Base-by-base conservation (phyloP, 2,329 filamentous ascomycete genomes). In the Leptographium wingfieldii region DNA sequence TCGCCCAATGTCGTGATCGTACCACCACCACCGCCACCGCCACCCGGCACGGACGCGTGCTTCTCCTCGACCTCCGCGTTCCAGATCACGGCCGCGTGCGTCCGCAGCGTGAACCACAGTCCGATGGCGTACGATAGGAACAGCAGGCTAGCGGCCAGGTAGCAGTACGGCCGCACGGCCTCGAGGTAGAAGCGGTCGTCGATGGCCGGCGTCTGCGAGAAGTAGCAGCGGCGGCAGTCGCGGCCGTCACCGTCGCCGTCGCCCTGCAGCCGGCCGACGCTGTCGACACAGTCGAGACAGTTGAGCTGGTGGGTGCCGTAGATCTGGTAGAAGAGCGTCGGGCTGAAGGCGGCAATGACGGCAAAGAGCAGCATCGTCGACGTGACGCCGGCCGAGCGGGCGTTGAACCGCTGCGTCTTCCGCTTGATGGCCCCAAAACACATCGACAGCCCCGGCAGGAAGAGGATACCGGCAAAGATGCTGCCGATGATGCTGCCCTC, bases 311-410 rank as follows among this genome's bases (percentile, higher is more conserved):
- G 94, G 56, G 91, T 96, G 66, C 94, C 95, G 72, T 97, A 97
- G 64, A 99, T 96, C 69, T 99, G 92, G 73, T 97, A 99, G 74
- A 99, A 99, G 16, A 99, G 76, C 0, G 94, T 99, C 3, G 94
- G 94, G 0, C 92, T 88, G 72, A 99, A 99, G 10, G 92, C 90
- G 63, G 89, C 92, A 66, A 99, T 94, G 48, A 95, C 88, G 29
- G 94, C 92, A 70, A 99, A 99, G 11, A 99, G 79, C 60, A 99
- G 76, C 94, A 99, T 99, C 0, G 94, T 99, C 2, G 92, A 96
- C 0, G 92, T 97, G 40, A 97, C 94, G 69, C 94, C 91, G 35
- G 94, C 94, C 40, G 92, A 97, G 68, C 87, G 90, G 64, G 94
- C 92, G 70, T 99, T 99, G 80, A 99, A 99, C 51, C 94, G 86